Conservation (phyloP, 345 rosid species). For the Rhodamnia argentea region DNA sequence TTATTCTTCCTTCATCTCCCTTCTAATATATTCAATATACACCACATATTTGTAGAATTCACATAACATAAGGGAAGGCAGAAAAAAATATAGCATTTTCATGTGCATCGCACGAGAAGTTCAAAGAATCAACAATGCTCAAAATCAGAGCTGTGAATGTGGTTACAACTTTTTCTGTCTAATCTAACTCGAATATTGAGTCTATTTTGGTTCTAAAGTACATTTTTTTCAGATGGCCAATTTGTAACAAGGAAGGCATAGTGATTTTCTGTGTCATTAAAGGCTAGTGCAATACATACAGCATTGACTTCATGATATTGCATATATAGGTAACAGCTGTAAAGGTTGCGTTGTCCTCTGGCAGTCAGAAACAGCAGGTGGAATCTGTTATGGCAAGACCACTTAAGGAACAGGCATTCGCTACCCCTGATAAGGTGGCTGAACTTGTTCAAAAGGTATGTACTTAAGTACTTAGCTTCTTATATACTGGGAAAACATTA, state of each 20-base stretch:
- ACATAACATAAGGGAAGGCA: background rate
- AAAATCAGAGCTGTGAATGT: background rate
- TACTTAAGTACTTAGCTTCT: background rate
- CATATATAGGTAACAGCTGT: constrained; percentile 73
- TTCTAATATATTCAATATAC: background rate
- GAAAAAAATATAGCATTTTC: background rate
- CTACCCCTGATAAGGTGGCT: constrained; percentile 89
- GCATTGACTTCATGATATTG: constrained; percentile 2
- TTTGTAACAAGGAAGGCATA: background rate
- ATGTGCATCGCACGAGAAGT: background rate
- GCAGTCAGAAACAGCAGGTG: constrained; percentile 46
- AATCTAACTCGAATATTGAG: background rate
- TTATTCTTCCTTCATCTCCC: constrained; percentile 11
- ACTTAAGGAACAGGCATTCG: constrained; percentile 92
- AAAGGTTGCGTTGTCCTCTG: constrained; percentile 60
- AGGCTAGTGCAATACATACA: background rate
- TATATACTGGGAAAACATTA: background rate
- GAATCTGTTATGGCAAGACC: constrained; percentile 76
- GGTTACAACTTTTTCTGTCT: background rate
- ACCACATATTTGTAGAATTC: background rate
- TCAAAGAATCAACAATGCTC: background rate
- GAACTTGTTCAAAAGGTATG: constrained; percentile 91
- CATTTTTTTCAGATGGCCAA: background rate
- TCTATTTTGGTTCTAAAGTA: background rate
- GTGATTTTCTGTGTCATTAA: too few species aligned